These are phyloP conservation scores for Paraurostyla sp. DNA, from an alignment of 73 alveolate genomes.

Conservation along the genomic window DNA sequence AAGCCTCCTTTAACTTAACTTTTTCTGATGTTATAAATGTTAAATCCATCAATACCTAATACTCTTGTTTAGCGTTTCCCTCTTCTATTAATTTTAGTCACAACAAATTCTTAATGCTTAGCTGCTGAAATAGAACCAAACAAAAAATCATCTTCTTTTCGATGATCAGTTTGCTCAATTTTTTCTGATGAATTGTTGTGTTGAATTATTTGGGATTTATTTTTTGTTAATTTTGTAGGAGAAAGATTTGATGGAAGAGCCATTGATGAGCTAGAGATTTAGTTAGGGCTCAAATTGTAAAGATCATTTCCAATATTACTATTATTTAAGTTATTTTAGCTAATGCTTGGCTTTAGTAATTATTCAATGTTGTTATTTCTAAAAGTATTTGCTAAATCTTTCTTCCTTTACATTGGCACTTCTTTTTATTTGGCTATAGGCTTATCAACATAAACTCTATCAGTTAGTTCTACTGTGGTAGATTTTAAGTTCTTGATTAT, in stretches of 20 bases:
- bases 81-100: constrained; percentile 65
- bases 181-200: neutral
- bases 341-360: too few species aligned
- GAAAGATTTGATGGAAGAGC: too few species aligned
- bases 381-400: constrained; percentile 10
- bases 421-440: constrained; percentile 38
- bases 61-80: constrained; percentile 73
- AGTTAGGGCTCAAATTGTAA: too few species aligned
- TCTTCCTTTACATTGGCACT: constrained; percentile 15
- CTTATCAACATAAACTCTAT: constrained; percentile 46
- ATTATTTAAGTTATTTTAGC: neutral
- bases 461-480: neutral
- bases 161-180: neutral
- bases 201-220: neutral
- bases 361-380: neutral
- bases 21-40: constrained; percentile 61
- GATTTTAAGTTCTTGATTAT: constrained; percentile 37
- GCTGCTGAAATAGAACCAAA: constrained; percentile 71
- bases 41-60: constrained; percentile 75
- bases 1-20: neutral
- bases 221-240: neutral
- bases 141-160: constrained; percentile 65
- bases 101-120: constrained; percentile 68
- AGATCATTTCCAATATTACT: neutral
- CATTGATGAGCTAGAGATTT: too few species aligned